Evolutionary conservation across 345 rosid genomes (phyloP), one percentile per base, ranked within the genome.

Genomic region (Salix arbutifolia): DNA sequence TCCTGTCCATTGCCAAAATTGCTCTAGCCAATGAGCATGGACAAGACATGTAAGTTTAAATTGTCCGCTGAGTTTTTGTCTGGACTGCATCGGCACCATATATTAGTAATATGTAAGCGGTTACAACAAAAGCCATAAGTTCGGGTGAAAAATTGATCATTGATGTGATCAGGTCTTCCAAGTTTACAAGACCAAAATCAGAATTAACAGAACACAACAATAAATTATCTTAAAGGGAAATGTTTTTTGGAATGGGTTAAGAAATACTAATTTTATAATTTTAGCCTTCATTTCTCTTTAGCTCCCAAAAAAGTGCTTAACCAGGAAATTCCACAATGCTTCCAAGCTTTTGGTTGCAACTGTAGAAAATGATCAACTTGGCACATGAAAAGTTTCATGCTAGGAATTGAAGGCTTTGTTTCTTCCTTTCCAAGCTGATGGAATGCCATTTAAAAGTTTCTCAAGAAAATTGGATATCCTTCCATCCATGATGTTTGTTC

Each of bases 41-140:
- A 66, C 99, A 93, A 65, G 97, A 93, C 90, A 95, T 95, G 97
- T 93, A 84, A 77, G 99, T 83, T 73, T n/a, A 33, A 76, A 60
- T 25, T 56, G 13, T 61, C n/a, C 8, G 64, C 66, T 66, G 18
- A 64, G 58, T 61, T 10, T 28, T 17, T 65, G 35, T 65, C 16
- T 42, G n/a, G 37, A 31, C 21, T 75, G 44, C 37, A 33, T 31
- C 66, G 42, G 8, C 48, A 52, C 42, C 40, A 58, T 60, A 31
- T 35, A 73, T 44, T 46, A 28, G 25, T 26, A 30, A 9, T 35
- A 35, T 19, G 11, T 14, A 52, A 31, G 23, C 7, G 58, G 66
- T 11, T 30, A 38, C 17, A 19, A 25, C 21, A 16, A 38, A 11
- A 17, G 52, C n/a, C 40, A 17, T 19, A 74, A 30, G 65, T 26